Evolutionary conservation across 192 early-diverging fungal species (phyloP).

Genomic region (Coemansia biformis): DNA sequence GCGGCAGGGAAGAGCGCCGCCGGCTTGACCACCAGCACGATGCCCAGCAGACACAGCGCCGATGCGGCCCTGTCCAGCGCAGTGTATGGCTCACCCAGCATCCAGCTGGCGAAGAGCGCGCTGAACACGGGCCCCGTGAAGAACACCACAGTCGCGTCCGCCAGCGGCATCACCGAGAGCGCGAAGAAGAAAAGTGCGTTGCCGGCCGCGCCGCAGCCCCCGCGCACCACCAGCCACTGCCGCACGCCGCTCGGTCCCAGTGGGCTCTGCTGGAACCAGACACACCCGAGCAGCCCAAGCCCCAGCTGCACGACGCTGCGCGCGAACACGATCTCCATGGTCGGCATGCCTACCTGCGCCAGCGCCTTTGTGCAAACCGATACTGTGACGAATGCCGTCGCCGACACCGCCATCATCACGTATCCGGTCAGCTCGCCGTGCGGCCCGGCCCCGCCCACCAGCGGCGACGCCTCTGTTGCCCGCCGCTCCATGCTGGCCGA

Average conservation of each 20-base stretch:
- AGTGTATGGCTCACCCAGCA: conserved; percentile 62
- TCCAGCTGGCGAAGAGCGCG: conserved; percentile 58
- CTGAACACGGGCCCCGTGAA: conserved; percentile 76
- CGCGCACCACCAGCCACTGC: conserved; percentile 60
- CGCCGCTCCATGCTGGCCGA: background rate
- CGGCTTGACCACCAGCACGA: conserved; percentile 60
- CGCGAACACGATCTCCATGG: conserved; percentile 67
- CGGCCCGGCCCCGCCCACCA: conserved; percentile 8
- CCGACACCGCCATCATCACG: conserved; percentile 61
- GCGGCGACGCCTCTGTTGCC: background rate
- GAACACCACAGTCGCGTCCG: conserved; percentile 73
- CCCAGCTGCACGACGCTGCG: conserved; percentile 63
- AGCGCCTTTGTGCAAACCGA: conserved; percentile 66
- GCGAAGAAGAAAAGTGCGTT: conserved; percentile 69
- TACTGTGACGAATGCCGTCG: conserved; percentile 66
- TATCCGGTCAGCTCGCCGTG: conserved; percentile 38
- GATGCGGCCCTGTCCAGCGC: conserved; percentile 54
- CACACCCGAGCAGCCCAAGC: conserved; percentile 56
- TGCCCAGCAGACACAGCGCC: conserved; percentile 55
- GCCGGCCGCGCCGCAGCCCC: conserved; percentile 59
- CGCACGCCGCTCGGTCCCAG: conserved; percentile 51
- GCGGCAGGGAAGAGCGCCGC: conserved; percentile 35
- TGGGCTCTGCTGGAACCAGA: conserved; percentile 49
- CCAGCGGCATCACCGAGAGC: conserved; percentile 61
- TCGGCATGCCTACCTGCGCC: conserved; percentile 53